Evolutionary conservation across 345 rosid genomes (phyloP).

Genomic region (Salix exigua): DNA sequence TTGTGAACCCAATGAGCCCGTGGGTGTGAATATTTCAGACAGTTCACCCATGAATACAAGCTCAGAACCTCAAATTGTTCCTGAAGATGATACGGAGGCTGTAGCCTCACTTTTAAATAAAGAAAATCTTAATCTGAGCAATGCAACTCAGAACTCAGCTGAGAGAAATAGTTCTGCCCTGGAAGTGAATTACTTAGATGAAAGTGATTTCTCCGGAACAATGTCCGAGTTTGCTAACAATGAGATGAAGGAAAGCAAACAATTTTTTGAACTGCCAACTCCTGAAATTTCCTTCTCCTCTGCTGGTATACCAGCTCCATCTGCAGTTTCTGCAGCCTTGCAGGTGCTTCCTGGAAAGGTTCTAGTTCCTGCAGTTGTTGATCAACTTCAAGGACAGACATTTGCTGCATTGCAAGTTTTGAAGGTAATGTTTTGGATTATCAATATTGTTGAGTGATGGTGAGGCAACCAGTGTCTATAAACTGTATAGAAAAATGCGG

Average conservation of each 20-base stretch:
- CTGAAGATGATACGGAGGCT: constrained; percentile 26
- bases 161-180: constrained; percentile 32
- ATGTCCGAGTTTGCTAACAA: constrained; percentile 26
- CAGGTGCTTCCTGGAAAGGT: constrained; percentile 70
- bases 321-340: constrained; percentile 55
- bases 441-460: neutral
- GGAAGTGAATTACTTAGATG: constrained; percentile 36
- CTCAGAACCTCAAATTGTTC: constrained; percentile 31
- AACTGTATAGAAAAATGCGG: neutral
- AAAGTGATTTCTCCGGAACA: constrained; percentile 30
- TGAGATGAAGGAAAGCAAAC: constrained; percentile 27
- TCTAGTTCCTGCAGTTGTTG: constrained; percentile 71
- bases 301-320: constrained; percentile 90
- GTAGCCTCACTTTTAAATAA: constrained; percentile 21
- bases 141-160: constrained; percentile 23
- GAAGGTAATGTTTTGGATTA: constrained; percentile 46
- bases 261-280: constrained; percentile 33
- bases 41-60: constrained; percentile 34
- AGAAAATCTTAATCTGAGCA: constrained; percentile 36
- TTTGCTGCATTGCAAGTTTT: constrained; percentile 75
- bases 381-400: constrained; percentile 91
- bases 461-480: neutral
- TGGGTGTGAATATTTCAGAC: constrained; percentile 25
- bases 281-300: constrained; percentile 39
- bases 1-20: constrained; percentile 25